Evolutionary conservation across 306 rosid species (phyloP).

Genomic region (Purshia tridentata): DNA sequence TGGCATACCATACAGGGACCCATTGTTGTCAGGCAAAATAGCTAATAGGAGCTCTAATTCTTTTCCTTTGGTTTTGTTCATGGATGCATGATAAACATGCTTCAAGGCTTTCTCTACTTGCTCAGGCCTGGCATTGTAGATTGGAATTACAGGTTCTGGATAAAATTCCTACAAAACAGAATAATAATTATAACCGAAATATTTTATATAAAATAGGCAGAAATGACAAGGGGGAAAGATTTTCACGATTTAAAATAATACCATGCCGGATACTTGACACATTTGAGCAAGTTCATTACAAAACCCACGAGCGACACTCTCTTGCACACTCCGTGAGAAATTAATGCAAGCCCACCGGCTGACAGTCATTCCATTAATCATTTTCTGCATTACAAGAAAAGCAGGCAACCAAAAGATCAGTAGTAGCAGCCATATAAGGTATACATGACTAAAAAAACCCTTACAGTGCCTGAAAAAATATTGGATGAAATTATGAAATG

Average conservation of each 20-base stretch:
- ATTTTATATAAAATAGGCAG: neutral
- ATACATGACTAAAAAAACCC: neutral
- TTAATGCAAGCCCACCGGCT: slow-evolving; percentile 96
- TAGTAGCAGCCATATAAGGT: slow-evolving; percentile 14
- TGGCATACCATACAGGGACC: slow-evolving; percentile 75
- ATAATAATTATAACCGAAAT: neutral
- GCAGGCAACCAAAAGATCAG: slow-evolving; percentile 21
- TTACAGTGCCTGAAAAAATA: neutral
- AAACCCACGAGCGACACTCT: slow-evolving; percentile 81
- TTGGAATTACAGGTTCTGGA: slow-evolving; percentile 81
- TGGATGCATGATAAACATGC: slow-evolving; percentile 78
- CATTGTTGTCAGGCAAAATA: slow-evolving; percentile 88
- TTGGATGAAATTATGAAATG: neutral
- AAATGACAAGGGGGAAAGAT: slow-evolving; percentile 9
- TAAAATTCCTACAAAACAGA: slow-evolving; percentile 59
- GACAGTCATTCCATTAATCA: slow-evolving; percentile 97
- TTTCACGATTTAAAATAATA: slow-evolving; percentile 23
- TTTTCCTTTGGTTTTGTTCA: slow-evolving; percentile 81
- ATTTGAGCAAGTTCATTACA: slow-evolving; percentile 85
- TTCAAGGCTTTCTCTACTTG: slow-evolving; percentile 87
- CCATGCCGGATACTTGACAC: slow-evolving; percentile 99
- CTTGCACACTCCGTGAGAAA: slow-evolving; percentile 89
- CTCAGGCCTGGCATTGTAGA: slow-evolving; percentile 85
- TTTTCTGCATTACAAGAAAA: slow-evolving; percentile 59
- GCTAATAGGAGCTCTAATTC: slow-evolving; percentile 82